Evolutionary conservation across 768 basidiomycete genomes (phyloP), one percentile per base, ranked within the genome.

Genomic region (Termitomyces sp.): DNA sequence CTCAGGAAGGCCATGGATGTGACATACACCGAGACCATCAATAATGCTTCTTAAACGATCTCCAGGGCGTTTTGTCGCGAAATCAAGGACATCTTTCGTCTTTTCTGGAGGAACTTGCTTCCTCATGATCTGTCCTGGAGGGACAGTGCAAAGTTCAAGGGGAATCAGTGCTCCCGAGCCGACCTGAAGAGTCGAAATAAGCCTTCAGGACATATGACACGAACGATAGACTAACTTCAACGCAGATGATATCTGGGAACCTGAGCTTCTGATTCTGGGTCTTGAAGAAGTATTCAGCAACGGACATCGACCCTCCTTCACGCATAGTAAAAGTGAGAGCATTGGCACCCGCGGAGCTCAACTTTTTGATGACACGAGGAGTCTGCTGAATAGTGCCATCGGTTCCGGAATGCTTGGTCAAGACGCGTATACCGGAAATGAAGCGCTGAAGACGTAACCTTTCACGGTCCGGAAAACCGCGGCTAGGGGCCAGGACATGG

Each of bases 21-120:
- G 7, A 62, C 67, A 35, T 65, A 86, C 86, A 50, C 75, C 72
- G 33, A 87, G 73, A 5, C 85, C 86, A 16, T 75, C 72, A 4
- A 55, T 66, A 57, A 88, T 88, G 58, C 81, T 82, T 8, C 65
- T 66, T 2, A 87, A 72, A 22, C 87, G 79, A 2, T 83, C 83
- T 1, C 66, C 60, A 0, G 86, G 86, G 54, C 68, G 76, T 69
- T 84, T 86, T 11, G 87, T 88, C 0, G 86, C 83, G 60, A 88
- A 88, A 0, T 79, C 78, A 0, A 88, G 72, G 3, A 88, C 85
- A 2, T 79, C 76, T 57, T 77, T 83, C 0, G 83, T 87, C 65
- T 81, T 83, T 60, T 87, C 84, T 0, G 83, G 72, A 0, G 87
- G 86, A 1, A 88, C 79, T 60, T 87, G 86, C 61, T 86, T 87